A percentile compares a stretch with the other conserved stretches of the same genome.
Evolutionary conservation across 208 protist species (phyloP).

Genomic region (Porcisia deanei): DNA sequence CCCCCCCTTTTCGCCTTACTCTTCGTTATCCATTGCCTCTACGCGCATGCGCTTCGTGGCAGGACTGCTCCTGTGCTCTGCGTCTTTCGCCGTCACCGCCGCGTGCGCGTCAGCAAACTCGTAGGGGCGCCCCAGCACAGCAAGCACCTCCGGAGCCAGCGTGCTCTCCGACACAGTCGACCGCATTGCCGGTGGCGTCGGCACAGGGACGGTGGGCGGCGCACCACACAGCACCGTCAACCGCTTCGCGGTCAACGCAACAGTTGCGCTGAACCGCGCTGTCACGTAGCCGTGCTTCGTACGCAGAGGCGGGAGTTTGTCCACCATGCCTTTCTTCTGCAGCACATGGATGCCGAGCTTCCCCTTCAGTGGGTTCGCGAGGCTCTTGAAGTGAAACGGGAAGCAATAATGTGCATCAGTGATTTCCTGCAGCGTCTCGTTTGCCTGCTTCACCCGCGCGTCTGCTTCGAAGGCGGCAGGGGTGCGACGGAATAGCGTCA

Average conservation of each 20-base stretch:
- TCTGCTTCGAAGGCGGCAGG: slow-evolving; percentile 61
- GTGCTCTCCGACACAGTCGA: slow-evolving; percentile 37
- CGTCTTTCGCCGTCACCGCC: slow-evolving; percentile 20
- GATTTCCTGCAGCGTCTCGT: slow-evolving; percentile 62
- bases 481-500: slow-evolving; percentile 71
- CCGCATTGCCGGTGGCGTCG: slow-evolving; percentile 30
- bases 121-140: slow-evolving; percentile 41
- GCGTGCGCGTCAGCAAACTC: slow-evolving; percentile 42
- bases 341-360: slow-evolving; percentile 76
- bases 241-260: slow-evolving; percentile 69
- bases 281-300: slow-evolving; percentile 66
- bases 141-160: slow-evolving; percentile 41
- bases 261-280: slow-evolving; percentile 79
- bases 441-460: slow-evolving; percentile 61
- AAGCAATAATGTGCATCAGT: slow-evolving; percentile 75
- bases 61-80: slow-evolving; percentile 25
- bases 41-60: slow-evolving; percentile 31
- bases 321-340: slow-evolving; percentile 59
- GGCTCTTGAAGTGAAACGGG: slow-evolving; percentile 75
- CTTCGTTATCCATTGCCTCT: slow-evolving; percentile 37
- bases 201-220: slow-evolving; percentile 40
- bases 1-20: not conserved
- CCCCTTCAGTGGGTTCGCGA: slow-evolving; percentile 59
- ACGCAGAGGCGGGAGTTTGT: slow-evolving; percentile 57
- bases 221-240: slow-evolving; percentile 79